Conservation (phyloP, 768 basidiomycete species). For the Jaapia argillacea region DNA sequence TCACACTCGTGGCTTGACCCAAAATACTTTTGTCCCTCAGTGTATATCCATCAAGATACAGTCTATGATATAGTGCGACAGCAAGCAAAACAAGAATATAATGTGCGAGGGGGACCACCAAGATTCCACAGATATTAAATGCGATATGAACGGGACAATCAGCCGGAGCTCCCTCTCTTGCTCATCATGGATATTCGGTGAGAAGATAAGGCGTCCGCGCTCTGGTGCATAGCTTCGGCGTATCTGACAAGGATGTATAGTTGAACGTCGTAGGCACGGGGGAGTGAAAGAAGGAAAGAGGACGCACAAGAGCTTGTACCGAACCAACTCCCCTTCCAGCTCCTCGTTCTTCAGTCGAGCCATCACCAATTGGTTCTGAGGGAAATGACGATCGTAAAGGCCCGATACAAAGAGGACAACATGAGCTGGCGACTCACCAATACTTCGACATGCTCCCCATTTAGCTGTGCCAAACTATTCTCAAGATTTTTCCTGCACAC, state of each 20-base stretch:
- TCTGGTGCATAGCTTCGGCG: slow-evolving; percentile 43
- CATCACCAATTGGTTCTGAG: slow-evolving; percentile 87
- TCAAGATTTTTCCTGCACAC: slow-evolving; percentile 77
- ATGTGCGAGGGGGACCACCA: too few relatives aligned
- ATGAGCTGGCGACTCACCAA: slow-evolving; percentile 34
- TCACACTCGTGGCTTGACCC: too few relatives aligned
- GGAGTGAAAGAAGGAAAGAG: too few relatives aligned
- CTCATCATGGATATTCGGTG: slow-evolving; percentile 25
- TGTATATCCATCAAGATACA: too few relatives aligned
- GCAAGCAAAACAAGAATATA: too few relatives aligned
- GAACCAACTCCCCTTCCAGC: slow-evolving; percentile 86
- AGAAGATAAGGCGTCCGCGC: slow-evolving; percentile 38
- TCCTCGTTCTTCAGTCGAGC: slow-evolving; percentile 85
- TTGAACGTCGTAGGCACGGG: too few relatives aligned
- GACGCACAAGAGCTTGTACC: slow-evolving; percentile 86
- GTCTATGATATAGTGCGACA: too few relatives aligned
- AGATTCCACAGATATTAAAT: too few relatives aligned
- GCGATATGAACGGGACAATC: too few relatives aligned
- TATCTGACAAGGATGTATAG: too few relatives aligned
- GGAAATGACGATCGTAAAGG: slow-evolving; percentile 15
- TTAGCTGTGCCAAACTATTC: slow-evolving; percentile 65
- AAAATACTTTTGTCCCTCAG: too few relatives aligned
- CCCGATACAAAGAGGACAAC: neutral
- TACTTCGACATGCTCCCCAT: slow-evolving; percentile 71
- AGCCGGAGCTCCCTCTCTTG: slow-evolving; percentile 19